Base-by-base conservation (phyloP, 2,329 filamentous ascomycete genomes). In the Zasmidium cellare region DNA sequence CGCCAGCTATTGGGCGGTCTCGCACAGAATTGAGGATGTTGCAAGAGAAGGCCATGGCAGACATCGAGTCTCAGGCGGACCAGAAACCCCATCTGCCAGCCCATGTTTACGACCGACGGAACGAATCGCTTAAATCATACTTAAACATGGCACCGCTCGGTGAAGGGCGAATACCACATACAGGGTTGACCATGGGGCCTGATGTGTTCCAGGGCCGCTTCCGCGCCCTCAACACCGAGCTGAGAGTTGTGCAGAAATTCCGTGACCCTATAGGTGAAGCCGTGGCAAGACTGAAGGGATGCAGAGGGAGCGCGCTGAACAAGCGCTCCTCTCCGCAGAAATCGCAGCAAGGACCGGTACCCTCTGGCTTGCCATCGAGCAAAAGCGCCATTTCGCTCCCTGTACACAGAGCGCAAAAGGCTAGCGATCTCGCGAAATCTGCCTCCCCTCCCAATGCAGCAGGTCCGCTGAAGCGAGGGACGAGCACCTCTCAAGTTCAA, bases 151-250 rank as follows among this genome's bases (percentile, higher is more conserved):
- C 58, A 20, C 41, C 54, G 38, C 49, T 60, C 18, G 54, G 52
- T 31, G 46, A 56, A 46, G 60, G 56, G 14, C 46, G 55, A 11
- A 41, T 19, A 28, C 20, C 31, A 46, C 53, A 25, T 24, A 60
- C 56, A 47, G 58, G 53, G 9, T n/a, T 65, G 25, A 61, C 52
- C 14, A 59, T 72, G 45, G 67, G 69, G 14, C 67, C 71, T 9
- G 70, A 71, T 51, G 67, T 70, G 20, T 72, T 72, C 59, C 69
- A 71, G 54, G 71, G 71, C 25, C 62, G 71, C 41, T 72, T 72
- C 61, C 65, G 68, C 50, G 71, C 69, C 25, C 64, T 72, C 22
- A 69, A 71, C 57, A 69, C 65, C 6, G 71, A 72, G 58, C 56
- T 72, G 35, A 63, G 65, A 50, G 68, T 72, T 14, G 71, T 72